Evolutionary conservation across 495 filamentous ascomycete genomes (phyloP), one percentile per base, ranked within the genome.

Genomic region (Lepraria neglecta): DNA sequence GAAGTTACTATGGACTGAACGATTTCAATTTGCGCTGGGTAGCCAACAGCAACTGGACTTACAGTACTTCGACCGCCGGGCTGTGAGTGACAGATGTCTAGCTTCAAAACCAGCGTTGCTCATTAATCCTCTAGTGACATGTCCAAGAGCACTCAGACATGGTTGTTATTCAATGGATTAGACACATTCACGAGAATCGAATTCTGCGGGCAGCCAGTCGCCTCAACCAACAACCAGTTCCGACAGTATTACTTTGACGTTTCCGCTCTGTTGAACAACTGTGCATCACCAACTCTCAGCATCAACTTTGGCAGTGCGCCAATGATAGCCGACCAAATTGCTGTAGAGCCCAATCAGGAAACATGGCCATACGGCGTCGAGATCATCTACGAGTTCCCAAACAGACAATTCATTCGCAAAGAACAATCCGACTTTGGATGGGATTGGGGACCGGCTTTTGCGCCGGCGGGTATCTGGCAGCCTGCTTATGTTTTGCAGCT

Each of bases 351-450:
- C 0, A 75, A 72, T 15, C 78, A 84, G 62, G 76, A 82, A 65
- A 78, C 70, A 50, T 82, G 79, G 80, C 80, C 81, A 1, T 53
- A 53, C 59, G 69, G 70, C 21, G 73, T 81, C 3, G 74, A 84
- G 56, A 73, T 67, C n/a, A 19, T 73, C 0, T 81, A 74, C 59
- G 78, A 83, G 61, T 85, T 86, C 59, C 68, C 74, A 0, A 79
- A 85, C 59, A 76, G 83, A 5, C 78, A 80, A 72, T 87, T 81
- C 55, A 84, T 87, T 47, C 82, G 85, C 40, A 88, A 87, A 68
- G 80, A 87, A 62, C 85, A 87, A 64, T 84, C 77, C 11, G 85
- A 88, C 64, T 87, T 88, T 67, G 85, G 85, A 11, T 87, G 84
- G 84, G 85, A 87, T 62, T 87, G 84, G 84, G 83, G 84, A 6